Evolutionary conservation across 1,284 basidiomycete genomes (phyloP).

Genomic region (Apiotrichum laibachii): DNA sequence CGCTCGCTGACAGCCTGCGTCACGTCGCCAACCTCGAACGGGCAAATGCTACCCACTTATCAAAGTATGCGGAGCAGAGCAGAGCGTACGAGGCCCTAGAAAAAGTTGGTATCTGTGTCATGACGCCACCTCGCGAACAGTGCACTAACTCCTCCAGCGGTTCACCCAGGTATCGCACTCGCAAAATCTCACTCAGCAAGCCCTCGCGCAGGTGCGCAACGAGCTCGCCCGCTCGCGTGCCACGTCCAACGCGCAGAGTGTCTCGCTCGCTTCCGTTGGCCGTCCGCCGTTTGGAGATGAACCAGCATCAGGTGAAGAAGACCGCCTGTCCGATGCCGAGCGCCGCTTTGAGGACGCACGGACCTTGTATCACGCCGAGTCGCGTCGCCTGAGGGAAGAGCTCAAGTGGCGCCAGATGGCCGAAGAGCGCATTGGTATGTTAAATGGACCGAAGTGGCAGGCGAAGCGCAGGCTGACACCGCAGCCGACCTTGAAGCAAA

Average conservation of each 20-base stretch:
- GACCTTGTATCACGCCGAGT: constrained; percentile 74
- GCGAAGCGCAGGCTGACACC: constrained; percentile 5
- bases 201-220: constrained; percentile 41
- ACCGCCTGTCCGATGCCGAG: constrained; percentile 54
- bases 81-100: constrained; percentile 47
- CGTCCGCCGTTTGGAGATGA: too few species aligned
- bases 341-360: constrained; percentile 72
- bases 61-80: constrained; percentile 40
- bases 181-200: constrained; percentile 47
- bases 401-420: constrained; percentile 36
- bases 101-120: constrained; percentile 38
- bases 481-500: constrained; percentile 71
- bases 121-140: background rate
- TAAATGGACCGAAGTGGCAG: too few species aligned
- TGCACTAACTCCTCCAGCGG: constrained; percentile 55
- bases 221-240: constrained; percentile 38
- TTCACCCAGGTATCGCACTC: constrained; percentile 65
- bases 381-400: constrained; percentile 66
- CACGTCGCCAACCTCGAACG: constrained; percentile 45
- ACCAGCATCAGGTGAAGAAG: constrained; percentile 18
- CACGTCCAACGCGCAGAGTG: constrained; percentile 10
- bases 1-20: constrained; percentile 39
- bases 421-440: constrained; percentile 41
- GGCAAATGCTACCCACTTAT: constrained; percentile 44
- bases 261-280: background rate